A percentile compares a stretch with the other conserved stretches of the same genome.
Conservation (phyloP, 202 grass and related monocot genomes). For the Eragrostis tef region DNA sequence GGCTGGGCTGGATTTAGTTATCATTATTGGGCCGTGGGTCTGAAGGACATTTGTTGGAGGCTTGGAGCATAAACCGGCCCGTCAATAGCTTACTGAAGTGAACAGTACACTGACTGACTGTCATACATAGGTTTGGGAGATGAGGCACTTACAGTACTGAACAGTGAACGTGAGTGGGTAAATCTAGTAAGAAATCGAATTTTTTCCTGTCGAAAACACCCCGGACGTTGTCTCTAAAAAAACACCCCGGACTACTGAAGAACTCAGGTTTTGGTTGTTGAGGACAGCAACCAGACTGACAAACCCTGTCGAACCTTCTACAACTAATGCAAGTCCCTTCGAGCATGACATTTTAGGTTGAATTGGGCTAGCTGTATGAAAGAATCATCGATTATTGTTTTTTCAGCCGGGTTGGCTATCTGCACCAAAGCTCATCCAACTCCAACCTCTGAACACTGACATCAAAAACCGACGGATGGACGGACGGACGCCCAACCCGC, state of each 20-base stretch:
- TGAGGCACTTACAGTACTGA: too few species aligned
- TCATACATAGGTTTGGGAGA: too few species aligned
- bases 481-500: not conserved
- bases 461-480: not conserved
- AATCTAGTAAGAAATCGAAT: too few species aligned
- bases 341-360: constrained; percentile 1
- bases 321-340: not conserved
- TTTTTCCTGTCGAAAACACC: too few species aligned
- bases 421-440: not conserved
- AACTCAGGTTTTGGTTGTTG: not conserved
- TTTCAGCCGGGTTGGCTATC: not conserved
- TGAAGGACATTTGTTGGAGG: not conserved
- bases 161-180: too few species aligned
- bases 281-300: not conserved
- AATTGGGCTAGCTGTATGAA: not conserved
- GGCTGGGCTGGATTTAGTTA: not conserved
- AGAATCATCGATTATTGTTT: not conserved
- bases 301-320: not conserved
- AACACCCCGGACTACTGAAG: not conserved
- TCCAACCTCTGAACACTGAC: not conserved
- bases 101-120: too few species aligned
- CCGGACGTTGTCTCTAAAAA: not conserved
- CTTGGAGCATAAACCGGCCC: not conserved
- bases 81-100: too few species aligned
- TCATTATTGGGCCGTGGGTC: not conserved